Base-by-base conservation (phyloP, 2,329 filamentous ascomycete genomes). In the Colletotrichum aenigma region DNA sequence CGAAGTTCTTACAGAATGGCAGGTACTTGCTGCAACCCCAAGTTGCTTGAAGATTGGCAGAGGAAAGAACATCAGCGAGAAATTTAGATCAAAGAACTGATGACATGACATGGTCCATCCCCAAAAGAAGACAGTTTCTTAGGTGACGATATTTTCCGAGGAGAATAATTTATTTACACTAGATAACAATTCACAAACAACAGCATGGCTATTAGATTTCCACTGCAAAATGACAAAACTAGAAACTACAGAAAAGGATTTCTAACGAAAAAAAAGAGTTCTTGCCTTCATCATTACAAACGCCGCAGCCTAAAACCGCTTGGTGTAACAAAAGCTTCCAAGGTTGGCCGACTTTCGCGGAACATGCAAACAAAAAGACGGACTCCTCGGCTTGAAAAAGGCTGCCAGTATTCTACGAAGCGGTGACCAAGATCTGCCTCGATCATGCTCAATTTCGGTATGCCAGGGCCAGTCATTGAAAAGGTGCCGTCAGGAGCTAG, bases 321-420 rank as follows among this genome's bases (percentile, higher is more conserved):
- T 2, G 6, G 43, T 4, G 43, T 52, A 4, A 52, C 43, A 1
- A 52, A 52, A 52, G 4, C 4, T 52, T 52, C 43, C 4, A 52
- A 7, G n/a, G 6, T 52, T 52, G n/a, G 43, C 12, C 4, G n/a
- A 21, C 43, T 13, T 21, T 52, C n/a, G 0, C 43, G 0, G 6
- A 21, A 24, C n/a, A 52, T 24, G 10, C 0, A 0, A 13, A 52
- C 43, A 21, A 52, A 52, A 52, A 52, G n/a, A 21, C 43, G 43
- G 6, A 52, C 43, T 52, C 43, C 43, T 24, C 43, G 43, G 43
- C 10, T 52, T 21, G 43, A 12, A 21, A 52, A 52, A 52, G 43
- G 43, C 6, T 52, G 43, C n/a, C 43, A 52, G 8, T 52, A 52
- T 0, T 52, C 43, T 21, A 52, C 6, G 3, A 52, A 52, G 43